A percentile compares a stretch with the other conserved stretches of the same genome.
Evolutionary conservation across 2,329 filamentous ascomycete genomes (phyloP).

Genomic region (Immersiporthe knoxdaviesiana): DNA sequence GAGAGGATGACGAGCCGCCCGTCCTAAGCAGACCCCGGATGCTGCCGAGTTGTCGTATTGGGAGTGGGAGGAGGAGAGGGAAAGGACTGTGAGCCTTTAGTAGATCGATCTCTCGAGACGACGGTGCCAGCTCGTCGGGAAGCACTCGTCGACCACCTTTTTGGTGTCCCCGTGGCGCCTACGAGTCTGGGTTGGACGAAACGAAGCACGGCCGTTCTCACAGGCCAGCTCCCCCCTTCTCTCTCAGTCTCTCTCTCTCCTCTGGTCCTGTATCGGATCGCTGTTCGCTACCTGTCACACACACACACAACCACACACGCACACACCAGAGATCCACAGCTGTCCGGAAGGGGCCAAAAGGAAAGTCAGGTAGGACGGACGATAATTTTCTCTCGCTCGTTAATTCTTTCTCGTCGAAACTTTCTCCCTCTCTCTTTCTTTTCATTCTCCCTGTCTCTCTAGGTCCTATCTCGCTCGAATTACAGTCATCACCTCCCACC

Average conservation of each 20-base stretch:
- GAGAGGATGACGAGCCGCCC: conserved; percentile 5
- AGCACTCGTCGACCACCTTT: conserved; percentile 8
- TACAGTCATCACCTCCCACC: not conserved
- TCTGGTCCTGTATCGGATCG: conserved; percentile 10
- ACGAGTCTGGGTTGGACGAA: conserved; percentile 15
- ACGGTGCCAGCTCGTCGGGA: conserved; percentile 9
- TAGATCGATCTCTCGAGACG: conserved; percentile 4
- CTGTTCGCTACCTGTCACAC: conserved; percentile 22
- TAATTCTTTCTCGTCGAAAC: not conserved
- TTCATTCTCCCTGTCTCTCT: not conserved
- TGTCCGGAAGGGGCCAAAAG: conserved; percentile 13
- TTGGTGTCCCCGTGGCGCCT: conserved; percentile 8
- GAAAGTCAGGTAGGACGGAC: conserved; percentile 24
- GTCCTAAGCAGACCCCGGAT: conserved; percentile 9
- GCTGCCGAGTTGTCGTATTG: conserved; percentile 7
- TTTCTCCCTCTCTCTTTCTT: conserved; percentile 11
- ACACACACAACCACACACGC: too few species aligned
- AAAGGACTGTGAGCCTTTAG: conserved; percentile 14
- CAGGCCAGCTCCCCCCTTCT: not conserved
- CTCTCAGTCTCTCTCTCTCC: not conserved
- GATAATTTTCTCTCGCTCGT: conserved; percentile 3
- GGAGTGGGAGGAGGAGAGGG: too few species aligned
- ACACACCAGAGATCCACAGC: conserved; percentile 20
- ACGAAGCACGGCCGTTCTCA: conserved; percentile 21
- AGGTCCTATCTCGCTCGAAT: not conserved